Evolutionary conservation across 345 rosid species (phyloP), one percentile per base, ranked within the genome.

Genomic region (Gossypium raimondii): DNA sequence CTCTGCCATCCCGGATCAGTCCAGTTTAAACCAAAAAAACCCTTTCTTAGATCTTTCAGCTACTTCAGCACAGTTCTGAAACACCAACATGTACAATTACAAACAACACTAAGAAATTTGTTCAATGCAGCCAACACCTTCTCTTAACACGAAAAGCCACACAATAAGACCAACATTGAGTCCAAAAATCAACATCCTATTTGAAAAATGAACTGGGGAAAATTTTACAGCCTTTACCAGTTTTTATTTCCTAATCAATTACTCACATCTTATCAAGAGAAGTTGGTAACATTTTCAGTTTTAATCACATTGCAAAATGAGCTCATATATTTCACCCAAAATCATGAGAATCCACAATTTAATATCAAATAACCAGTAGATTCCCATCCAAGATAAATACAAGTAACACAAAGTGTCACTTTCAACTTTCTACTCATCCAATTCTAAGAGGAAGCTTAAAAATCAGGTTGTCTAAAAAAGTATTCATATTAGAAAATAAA

Each of bases 1-100:
- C 58, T 73, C 78, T 27, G 85, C 76, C 90, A 90, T 81, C 58
- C 77, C 80, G 4, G 77, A 66, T 22, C 70, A 78, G 70, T 82
- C 84, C 51, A 82, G 73, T 72, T 86, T 86, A 77, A 78, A 76
- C 84, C 80, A 77, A 78, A 89, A 79, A 52, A 66, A 18, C 45
- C 82, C 88, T 79, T 76, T 82, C 41, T 74, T 84, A 27, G 78
- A 78, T 66, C 72, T 81, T 67, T 80, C 83, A 60, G 84, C 77
- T 57, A 63, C 62, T 53, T 22, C 65, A 44, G 47, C 50, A 53
- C 52, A 55, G 64, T 81, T 75, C 75, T 17, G 84, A 75, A 71
- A 72, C 71, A 22, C 75, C 77, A 45, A 20, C 12, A 53, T n/a
- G 67, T 24, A 66, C 69, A 67, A 20, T 72, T 47, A 66, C 63